Base-by-base conservation (phyloP, 306 rosid genomes). In the Fragaria nilgerrensis region DNA sequence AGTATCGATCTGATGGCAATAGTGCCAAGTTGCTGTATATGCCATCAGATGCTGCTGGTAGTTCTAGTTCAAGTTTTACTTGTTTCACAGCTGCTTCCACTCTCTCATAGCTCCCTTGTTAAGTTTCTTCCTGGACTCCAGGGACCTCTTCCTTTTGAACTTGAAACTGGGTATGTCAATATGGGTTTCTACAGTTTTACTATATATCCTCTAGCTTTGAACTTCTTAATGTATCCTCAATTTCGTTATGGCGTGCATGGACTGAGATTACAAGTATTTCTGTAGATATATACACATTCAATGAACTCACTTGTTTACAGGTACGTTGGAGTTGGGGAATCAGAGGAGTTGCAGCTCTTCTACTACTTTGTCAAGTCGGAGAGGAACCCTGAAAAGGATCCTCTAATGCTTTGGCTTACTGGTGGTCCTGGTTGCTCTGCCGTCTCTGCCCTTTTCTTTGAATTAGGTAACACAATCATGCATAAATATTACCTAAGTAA, bases 391-490 rank as follows among this genome's bases (percentile, higher is more conserved):
- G 41, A 92, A 73, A 85, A 85, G 2, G 96, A 87, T 39, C 97
- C 96, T 80, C 88, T 92, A 9, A 7, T 92, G 61, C 80, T 90
- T 64, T 92, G 94, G 97, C 85, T 90, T 16, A 85, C 90, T 2
- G 97, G 97, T 1, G 97, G 96, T 10, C 96, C 96, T 12, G 89
- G 90, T 52, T 92, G 97, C 81, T 88, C 93, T 55, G 73, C 82
- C 3, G 5, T 83, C 1, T 80, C 94, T 11, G 92, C 82, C 27
- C 78, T 90, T 45, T 82, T 61, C 27, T 73, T 79, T 74, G 94
- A 89, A 82, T 77, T 90, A 3, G 94, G 93, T 90, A 77, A 72
- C 41, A 37, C 34, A 2, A 32, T 32, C 34, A 32, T 32, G 34
- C 34, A 32, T 32, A 29, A 29, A 29, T 2, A 29, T 29, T 29